phyloP scores from a whole-genome alignment of 78 protist genomes.

The Dictyostelium intermedium region DNA sequence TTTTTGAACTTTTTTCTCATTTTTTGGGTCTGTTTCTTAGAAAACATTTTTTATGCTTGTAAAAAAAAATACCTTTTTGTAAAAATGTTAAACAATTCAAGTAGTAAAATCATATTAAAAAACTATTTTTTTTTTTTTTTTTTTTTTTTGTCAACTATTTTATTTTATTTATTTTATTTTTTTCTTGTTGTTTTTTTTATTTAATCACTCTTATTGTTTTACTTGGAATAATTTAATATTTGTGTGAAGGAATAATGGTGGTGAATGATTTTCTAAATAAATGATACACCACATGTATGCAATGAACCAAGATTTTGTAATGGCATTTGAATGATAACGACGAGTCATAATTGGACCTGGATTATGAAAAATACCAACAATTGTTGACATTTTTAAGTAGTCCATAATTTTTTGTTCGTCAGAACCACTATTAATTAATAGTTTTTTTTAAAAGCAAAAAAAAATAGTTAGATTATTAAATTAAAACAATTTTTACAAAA shows the following conservation, averaged over 20 bases:
- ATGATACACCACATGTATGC: slow-evolving; percentile 77
- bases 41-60: too few species aligned
- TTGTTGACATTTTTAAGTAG: slow-evolving; percentile 75
- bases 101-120: too few species aligned
- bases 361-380: slow-evolving; percentile 88
- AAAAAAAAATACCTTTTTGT: too few species aligned
- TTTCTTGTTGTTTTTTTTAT: not conserved
- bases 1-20: too few species aligned
- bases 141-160: too few species aligned
- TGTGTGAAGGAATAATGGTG: slow-evolving; percentile 61
- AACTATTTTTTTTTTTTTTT: too few species aligned
- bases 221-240: slow-evolving; percentile 60
- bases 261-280: slow-evolving; percentile 54
- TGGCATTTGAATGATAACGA: slow-evolving; percentile 44
- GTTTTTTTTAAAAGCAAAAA: not conserved
- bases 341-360: slow-evolving; percentile 81
- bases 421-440: not conserved
- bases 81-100: too few species aligned
- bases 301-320: slow-evolving; percentile 71
- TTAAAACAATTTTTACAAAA: not conserved
- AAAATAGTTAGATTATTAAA: not conserved
- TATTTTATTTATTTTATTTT: not conserved
- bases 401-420: slow-evolving; percentile 77
- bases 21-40: too few species aligned
- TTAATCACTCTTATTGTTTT: not conserved